Evolutionary conservation across 2,329 filamentous ascomycete species (phyloP).

Genomic region (Verticillium nonalfalfae): DNA sequence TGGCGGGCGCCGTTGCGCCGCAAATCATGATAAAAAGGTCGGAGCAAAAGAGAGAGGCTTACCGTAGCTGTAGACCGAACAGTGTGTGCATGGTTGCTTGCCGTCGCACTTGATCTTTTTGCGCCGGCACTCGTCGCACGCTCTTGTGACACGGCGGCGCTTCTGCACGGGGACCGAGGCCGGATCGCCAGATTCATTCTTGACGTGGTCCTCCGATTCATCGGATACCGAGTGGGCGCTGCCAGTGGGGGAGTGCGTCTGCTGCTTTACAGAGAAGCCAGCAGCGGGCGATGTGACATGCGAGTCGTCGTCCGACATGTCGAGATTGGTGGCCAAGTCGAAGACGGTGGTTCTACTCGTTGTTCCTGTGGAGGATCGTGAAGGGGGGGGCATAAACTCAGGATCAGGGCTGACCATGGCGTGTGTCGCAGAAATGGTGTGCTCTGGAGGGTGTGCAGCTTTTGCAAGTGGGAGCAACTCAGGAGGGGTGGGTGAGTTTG

Average conservation of each 20-base stretch:
- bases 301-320: slow-evolving; percentile 38
- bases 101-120: slow-evolving; percentile 88
- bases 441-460: neutral
- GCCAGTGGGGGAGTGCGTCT: slow-evolving; percentile 31
- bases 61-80: slow-evolving; percentile 98
- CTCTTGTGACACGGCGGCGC: slow-evolving; percentile 69
- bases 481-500: neutral
- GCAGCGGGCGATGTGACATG: slow-evolving; percentile 27
- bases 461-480: neutral
- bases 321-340: slow-evolving; percentile 20
- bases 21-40: too few relatives aligned
- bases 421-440: slow-evolving; percentile 5
- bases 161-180: slow-evolving; percentile 63
- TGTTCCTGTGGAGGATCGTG: slow-evolving; percentile 6
- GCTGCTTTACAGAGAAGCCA: slow-evolving; percentile 10
- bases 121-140: slow-evolving; percentile 75
- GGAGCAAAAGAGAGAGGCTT: slow-evolving; percentile 13
- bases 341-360: neutral
- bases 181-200: slow-evolving; percentile 19
- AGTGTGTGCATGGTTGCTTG: slow-evolving; percentile 88
- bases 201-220: slow-evolving; percentile 24
- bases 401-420: neutral
- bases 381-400: neutral
- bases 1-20: neutral
- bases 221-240: slow-evolving; percentile 37